A percentile compares a stretch with the other conserved stretches of the same genome.
Evolutionary conservation across 2,329 filamentous ascomycete species (phyloP).

Genomic region (Rhinocladiella mackenziei): DNA sequence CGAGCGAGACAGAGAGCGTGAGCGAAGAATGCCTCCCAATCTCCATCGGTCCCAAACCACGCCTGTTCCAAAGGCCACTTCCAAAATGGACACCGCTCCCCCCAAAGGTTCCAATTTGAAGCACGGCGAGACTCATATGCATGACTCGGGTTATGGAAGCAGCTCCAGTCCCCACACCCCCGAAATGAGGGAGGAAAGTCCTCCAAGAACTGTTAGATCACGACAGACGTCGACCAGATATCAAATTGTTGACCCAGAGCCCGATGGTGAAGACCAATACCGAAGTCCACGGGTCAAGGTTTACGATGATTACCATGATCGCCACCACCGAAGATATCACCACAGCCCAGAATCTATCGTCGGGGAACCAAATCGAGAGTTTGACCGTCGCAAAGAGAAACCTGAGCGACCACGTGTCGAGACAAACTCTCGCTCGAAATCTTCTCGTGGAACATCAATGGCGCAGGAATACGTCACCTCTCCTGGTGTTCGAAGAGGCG

Average conservation of each 20-base stretch:
- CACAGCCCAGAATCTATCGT: conserved; percentile 21
- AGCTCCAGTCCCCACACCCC: conserved; percentile 43
- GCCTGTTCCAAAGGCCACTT: conserved; percentile 31
- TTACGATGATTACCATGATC: conserved; percentile 13
- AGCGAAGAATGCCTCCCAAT: conserved; percentile 33
- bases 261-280: conserved; percentile 17
- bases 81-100: conserved; percentile 30
- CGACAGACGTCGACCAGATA: conserved; percentile 25
- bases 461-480: conserved; percentile 15
- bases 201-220: conserved; percentile 17
- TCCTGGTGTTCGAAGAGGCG: conserved; percentile 14
- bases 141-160: conserved; percentile 42
- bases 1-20: conserved; percentile 4
- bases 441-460: conserved; percentile 17
- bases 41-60: conserved; percentile 33
- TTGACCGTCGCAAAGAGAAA: conserved; percentile 20
- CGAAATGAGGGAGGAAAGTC: conserved; percentile 37
- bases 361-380: conserved; percentile 15
- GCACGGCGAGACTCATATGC: conserved; percentile 33
- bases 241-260: conserved; percentile 19
- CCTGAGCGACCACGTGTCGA: conserved; percentile 22
- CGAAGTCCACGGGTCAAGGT: conserved; percentile 16
- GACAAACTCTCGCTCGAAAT: conserved; percentile 17
- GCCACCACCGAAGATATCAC: conserved; percentile 12
- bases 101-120: conserved; percentile 38